Conservation (phyloP, 139 green algal species). For the Tetradesmus obliquus region DNA sequence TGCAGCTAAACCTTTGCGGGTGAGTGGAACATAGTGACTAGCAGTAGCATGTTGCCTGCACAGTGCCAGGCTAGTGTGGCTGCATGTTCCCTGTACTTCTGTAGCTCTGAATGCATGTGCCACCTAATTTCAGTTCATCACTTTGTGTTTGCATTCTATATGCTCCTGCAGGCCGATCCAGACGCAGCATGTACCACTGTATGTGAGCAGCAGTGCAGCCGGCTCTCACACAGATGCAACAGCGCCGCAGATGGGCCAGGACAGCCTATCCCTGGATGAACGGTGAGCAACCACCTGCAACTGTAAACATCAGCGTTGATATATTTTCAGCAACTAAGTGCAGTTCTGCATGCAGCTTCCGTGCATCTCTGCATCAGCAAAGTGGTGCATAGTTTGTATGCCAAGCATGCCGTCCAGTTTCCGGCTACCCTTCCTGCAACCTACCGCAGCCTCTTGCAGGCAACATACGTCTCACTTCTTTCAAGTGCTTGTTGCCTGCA, state of each 20-base stretch:
- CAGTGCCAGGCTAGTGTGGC: not conserved
- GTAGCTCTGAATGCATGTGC: not conserved
- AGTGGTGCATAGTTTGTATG: not conserved
- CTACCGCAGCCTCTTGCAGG: no score
- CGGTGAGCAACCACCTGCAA: not conserved
- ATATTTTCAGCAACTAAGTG: not conserved
- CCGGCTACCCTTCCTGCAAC: no score
- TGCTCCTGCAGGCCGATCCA: not conserved
- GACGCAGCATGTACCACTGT: not conserved
- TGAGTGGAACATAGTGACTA: constrained; percentile 31
- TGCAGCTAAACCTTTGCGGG: constrained; percentile 81
- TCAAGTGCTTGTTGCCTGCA: no score
- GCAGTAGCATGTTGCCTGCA: constrained; percentile 35
- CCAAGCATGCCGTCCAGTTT: not conserved
- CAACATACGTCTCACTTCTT: no score
- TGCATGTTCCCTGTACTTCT: constrained; percentile 14
- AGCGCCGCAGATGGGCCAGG: not conserved
- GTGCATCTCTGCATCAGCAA: not conserved
- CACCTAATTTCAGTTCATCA: not conserved
- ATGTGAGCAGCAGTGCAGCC: constrained; percentile 7
- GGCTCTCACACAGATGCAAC: no score
- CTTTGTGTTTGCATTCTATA: not conserved
- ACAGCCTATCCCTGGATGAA: constrained; percentile 10
- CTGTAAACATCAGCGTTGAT: not conserved
- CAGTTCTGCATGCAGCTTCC: not conserved